Percentiles rank a stretch among this genome's conserved stretches.
phyloP scores from a whole-genome alignment of 768 basidiomycete species.

The Calocybe indica region DNA sequence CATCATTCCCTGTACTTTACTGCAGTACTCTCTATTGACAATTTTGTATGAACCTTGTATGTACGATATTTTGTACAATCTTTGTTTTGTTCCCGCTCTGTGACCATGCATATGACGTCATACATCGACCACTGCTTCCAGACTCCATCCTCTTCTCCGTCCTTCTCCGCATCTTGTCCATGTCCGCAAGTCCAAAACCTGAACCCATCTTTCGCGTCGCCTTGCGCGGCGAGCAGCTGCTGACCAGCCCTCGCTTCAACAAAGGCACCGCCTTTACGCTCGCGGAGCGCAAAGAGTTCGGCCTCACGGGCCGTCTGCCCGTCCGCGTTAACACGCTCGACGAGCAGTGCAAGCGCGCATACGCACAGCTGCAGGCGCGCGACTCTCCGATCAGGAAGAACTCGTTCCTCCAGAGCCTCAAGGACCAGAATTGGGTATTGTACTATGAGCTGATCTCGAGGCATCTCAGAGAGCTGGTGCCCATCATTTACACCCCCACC shows the following conservation, averaged over 20 bases:
- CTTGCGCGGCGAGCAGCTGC: constrained; percentile 55
- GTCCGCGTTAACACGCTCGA: constrained; percentile 58
- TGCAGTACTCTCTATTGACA: no score
- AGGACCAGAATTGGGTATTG: constrained; percentile 77
- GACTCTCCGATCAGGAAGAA: constrained; percentile 50
- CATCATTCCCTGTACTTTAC: no score
- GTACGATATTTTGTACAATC: neutral
- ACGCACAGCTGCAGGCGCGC: constrained; percentile 45
- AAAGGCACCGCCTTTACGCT: constrained; percentile 76
- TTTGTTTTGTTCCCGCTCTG: neutral
- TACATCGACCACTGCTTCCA: neutral
- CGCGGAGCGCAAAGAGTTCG: constrained; percentile 65
- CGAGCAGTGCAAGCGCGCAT: constrained; percentile 72
- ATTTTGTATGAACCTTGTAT: neutral
- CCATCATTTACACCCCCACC: constrained; percentile 81
- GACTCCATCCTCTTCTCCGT: neutral
- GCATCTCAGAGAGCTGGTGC: constrained; percentile 57
- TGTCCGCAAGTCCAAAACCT: neutral
- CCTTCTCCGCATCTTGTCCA: neutral
- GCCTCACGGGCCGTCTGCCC: constrained; percentile 47
- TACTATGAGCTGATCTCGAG: constrained; percentile 64
- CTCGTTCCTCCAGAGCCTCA: constrained; percentile 68
- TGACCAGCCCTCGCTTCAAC: constrained; percentile 65
- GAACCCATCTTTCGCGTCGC: constrained; percentile 33
- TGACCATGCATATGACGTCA: neutral